Percentiles rank a stretch among this genome's conserved stretches.
Conservation (phyloP, 345 rosid genomes). For the Streptanthus diversifolius region DNA sequence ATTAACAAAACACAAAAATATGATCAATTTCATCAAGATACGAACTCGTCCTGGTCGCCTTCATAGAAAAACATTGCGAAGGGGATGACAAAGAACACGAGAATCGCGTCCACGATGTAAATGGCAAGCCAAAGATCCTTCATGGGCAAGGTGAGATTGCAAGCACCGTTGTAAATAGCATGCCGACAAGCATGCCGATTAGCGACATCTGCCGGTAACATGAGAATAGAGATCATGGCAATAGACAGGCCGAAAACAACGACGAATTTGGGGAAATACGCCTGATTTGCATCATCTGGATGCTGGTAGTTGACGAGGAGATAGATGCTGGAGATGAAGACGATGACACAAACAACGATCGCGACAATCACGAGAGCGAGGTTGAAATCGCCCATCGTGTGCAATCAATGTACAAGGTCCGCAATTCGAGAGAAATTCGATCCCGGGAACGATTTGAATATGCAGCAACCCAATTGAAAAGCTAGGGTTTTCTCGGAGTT, state of each 20-base stretch:
- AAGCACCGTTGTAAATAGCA: constrained; percentile 93
- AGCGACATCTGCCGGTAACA: constrained; percentile 99
- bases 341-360: constrained; percentile 78
- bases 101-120: constrained; percentile 78
- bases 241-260: constrained; percentile 89
- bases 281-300: constrained; percentile 97
- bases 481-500: constrained; percentile 23
- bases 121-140: constrained; percentile 95
- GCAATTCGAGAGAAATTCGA: constrained; percentile 28
- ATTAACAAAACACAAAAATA: background rate
- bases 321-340: constrained; percentile 82
- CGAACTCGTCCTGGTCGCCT: constrained; percentile 99
- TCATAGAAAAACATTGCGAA: constrained; percentile 99
- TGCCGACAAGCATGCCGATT: constrained; percentile 96
- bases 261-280: constrained; percentile 94
- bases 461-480: background rate
- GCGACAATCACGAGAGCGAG: constrained; percentile 99
- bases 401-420: background rate
- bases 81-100: constrained; percentile 92
- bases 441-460: constrained; percentile 24
- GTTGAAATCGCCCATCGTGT: constrained; percentile 93
- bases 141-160: constrained; percentile 94
- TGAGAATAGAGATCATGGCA: constrained; percentile 85
- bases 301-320: constrained; percentile 98
- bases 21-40: constrained; percentile 25